Evolutionary conservation across 1,139 yeast genomes (phyloP).

Genomic region (Wickerhamomyces sp.): DNA sequence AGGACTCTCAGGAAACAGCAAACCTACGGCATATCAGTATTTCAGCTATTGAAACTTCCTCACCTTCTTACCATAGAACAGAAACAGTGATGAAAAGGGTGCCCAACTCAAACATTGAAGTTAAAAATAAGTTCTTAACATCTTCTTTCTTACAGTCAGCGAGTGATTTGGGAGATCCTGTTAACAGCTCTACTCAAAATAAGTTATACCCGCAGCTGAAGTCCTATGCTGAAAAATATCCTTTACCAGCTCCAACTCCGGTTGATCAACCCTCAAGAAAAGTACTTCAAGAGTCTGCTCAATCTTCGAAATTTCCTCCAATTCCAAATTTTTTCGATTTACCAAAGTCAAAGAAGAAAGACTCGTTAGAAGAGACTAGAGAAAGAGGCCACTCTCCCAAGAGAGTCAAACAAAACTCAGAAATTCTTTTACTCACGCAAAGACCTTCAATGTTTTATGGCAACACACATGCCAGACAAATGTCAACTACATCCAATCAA

Average conservation of each 20-base stretch:
- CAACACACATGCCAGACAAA: not conserved
- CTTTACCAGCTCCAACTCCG: not conserved
- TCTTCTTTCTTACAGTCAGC: not conserved
- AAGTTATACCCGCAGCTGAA: constrained; percentile 6
- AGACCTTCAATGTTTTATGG: constrained; percentile 1
- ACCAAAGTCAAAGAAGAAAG: not conserved
- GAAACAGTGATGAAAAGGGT: constrained; percentile 21
- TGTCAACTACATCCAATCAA: not conserved
- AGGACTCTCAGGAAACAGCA: not conserved
- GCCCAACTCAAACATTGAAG: constrained; percentile 3
- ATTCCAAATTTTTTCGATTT: not conserved
- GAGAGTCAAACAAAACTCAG: constrained; percentile 5
- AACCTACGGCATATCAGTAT: constrained; percentile 6
- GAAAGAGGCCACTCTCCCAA: not conserved
- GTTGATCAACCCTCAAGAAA: not conserved
- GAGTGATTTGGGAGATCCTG: constrained; percentile 3
- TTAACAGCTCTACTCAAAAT: constrained; percentile 5
- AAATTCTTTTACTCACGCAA: constrained; percentile 9
- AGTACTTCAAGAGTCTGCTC: not conserved
- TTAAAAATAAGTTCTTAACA: not conserved
- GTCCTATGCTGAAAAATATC: constrained; percentile 5
- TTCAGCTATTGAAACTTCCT: constrained; percentile 25
- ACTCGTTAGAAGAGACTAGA: not conserved
- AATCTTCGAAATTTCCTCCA: not conserved
- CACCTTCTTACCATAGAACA: constrained; percentile 29